Base-by-base conservation (phyloP, 2,329 filamentous ascomycete species). In the Stenocarpella maydis region DNA sequence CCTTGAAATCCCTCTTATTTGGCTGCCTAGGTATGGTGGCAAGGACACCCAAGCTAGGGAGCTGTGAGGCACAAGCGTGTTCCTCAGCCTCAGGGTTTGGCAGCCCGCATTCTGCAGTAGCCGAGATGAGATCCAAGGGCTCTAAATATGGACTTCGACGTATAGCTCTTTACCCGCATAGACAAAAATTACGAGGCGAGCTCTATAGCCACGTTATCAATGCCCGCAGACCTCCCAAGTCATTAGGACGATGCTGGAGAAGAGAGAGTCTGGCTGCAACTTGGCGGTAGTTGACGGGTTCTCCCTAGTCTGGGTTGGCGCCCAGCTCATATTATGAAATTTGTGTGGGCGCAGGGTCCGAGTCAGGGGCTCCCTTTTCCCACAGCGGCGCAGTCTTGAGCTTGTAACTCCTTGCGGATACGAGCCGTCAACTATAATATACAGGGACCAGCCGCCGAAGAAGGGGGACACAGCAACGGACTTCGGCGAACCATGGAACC, bases 401-500 rank as follows among this genome's bases (percentile, higher is more conserved):
- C 49, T 63, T 63, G 58, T 49, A 63, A 63, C 37, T 21, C 28
- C 58, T 49, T 63, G 43, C 41, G 24, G 41, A 37, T 63, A 63
- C 58, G 58, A 63, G 43, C 37, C 43, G 58, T 37, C 54, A 37
- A 6, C 3, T 49, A 34, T 34, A 47, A 34, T 34, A 47, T 49
- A 63, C 58, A 63, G 43, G 58, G 58, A 49, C 28, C 58, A 63
- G 58, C 43, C 9, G 28, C n/a, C 2, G 49, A 63, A 37, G 39
- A 47, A 63, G n/a, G 15, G n/a, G 37, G 58, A 49, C 12, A 49
- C 12, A 9, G 15, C n/a, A 63, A 49, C 58, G 58, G 58, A 63
- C 58, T 49, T 63, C 43, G n/a, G 58, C 58, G 58, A 63, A 47
- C 43, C 58, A 49, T 63, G 58, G 58, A 63, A 63, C 41, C 58